Evolutionary conservation across 805 yeast genomes (phyloP).

Genomic region (Cyberlindnera bimundalis): DNA sequence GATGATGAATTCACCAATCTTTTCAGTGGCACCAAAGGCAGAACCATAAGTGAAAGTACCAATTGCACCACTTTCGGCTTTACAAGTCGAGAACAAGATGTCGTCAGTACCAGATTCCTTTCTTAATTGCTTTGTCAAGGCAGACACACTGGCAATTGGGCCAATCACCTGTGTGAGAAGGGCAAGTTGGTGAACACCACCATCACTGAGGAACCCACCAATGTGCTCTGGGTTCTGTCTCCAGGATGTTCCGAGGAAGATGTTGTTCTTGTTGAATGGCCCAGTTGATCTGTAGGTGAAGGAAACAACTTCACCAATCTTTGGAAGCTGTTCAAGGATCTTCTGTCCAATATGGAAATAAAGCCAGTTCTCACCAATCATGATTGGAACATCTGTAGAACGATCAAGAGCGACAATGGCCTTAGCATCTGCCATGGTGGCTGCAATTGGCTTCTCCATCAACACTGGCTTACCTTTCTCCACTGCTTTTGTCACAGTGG

Average conservation of each 20-base stretch:
- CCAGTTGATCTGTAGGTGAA: constrained; percentile 77
- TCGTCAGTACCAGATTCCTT: constrained; percentile 81
- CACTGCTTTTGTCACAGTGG: constrained; percentile 65
- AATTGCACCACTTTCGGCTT: constrained; percentile 79
- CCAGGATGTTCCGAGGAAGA: constrained; percentile 75
- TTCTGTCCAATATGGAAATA: constrained; percentile 57
- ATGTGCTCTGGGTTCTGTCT: constrained; percentile 86
- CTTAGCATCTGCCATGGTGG: constrained; percentile 73
- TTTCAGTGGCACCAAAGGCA: constrained; percentile 73
- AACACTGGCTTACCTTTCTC: constrained; percentile 73
- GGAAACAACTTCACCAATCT: constrained; percentile 69
- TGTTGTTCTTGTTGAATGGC: constrained; percentile 56
- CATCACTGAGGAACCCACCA: constrained; percentile 91
- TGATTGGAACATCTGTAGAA: constrained; percentile 61
- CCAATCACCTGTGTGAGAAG: constrained; percentile 81
- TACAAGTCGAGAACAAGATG: constrained; percentile 66
- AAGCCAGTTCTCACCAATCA: constrained; percentile 84
- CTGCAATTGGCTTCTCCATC: constrained; percentile 92
- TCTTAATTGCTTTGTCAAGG: constrained; percentile 73
- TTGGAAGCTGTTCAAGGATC: constrained; percentile 54
- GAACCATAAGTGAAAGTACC: constrained; percentile 29
- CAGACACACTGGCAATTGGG: constrained; percentile 64
- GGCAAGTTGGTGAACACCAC: constrained; percentile 96
- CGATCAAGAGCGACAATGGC: constrained; percentile 69
- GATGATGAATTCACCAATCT: constrained; percentile 61